Evolutionary conservation across 179 eudicot genomes (phyloP), one percentile per base, ranked within the genome.

Genomic region (Camellia oleifera): DNA sequence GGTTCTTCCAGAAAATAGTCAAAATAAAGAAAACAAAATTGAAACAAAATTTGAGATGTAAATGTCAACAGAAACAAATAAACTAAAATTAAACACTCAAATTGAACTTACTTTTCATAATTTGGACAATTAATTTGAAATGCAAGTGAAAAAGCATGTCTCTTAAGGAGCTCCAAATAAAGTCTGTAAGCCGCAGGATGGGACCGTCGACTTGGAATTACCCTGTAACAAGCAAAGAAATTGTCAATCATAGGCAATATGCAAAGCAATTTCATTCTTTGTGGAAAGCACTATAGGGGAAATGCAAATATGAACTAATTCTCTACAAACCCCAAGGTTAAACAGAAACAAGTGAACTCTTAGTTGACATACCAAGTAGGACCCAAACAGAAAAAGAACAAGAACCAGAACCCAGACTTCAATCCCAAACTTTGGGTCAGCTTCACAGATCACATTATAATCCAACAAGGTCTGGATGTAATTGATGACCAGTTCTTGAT

Each of bases 101-200:
- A 62, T 13, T 32, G 20, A 70, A 63, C 45, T 45, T 63, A 93
- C 97, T 91, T 83, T 10, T 84, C 86, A 88, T 92, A 88, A 75
- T 86, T 80, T 26, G 92, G 84, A 64, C 82, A 85, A 79, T 78
- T 87, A 71, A 93, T 84, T 44, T 86, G 89, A 79, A 90, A 80
- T 67, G 90, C 87, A 79, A 94, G 84, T 75, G 88, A 83, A 81
- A 91, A 91, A 44, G 86, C 89, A 76, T 94, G 82, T 79, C 89
- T 87, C 75, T 86, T 94, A 74, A 94, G 75, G 67, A 94, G 91
- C 84, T 94, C 98, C 92, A 94, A 78, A 80, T 90, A 94, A 77
- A 94, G 90, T 84, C 98, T 90, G 80, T 89, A 93, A 56, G 92
- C 97, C 50, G 91, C 87, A 26, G 97, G 96, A 48, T 77, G 86